A percentile compares a stretch with the other conserved stretches of the same genome.
Evolutionary conservation across 2,329 filamentous ascomycete genomes (phyloP).

Genomic region (Fusarium tuaranense): DNA sequence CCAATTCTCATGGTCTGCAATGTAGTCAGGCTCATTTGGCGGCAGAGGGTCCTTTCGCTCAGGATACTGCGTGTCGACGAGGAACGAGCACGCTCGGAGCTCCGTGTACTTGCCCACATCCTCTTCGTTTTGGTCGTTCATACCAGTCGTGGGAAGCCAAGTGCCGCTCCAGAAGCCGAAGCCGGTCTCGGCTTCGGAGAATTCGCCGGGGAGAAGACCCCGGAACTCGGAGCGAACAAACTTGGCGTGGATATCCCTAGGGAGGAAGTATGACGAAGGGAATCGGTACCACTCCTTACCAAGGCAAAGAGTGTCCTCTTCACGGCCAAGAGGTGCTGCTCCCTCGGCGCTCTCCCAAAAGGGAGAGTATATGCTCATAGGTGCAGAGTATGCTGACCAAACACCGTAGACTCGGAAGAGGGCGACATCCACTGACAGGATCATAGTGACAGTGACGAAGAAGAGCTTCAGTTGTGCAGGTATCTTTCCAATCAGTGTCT

Average conservation of each 20-base stretch:
- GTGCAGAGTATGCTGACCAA: slow-evolving; percentile 85
- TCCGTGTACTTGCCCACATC: slow-evolving; percentile 89
- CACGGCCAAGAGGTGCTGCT: slow-evolving; percentile 62
- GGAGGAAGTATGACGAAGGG: slow-evolving; percentile 91
- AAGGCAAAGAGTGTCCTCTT: slow-evolving; percentile 82
- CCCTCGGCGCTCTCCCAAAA: slow-evolving; percentile 67
- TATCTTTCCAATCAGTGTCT: slow-evolving; percentile 75
- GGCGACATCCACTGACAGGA: slow-evolving; percentile 74
- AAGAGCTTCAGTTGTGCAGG: slow-evolving; percentile 80
- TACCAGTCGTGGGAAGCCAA: slow-evolving; percentile 82
- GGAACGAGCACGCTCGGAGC: slow-evolving; percentile 79
- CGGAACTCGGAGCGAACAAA: slow-evolving; percentile 93
- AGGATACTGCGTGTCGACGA: slow-evolving; percentile 89
- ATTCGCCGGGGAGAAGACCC: slow-evolving; percentile 90
- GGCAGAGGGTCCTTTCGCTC: slow-evolving; percentile 63
- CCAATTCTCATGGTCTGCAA: slow-evolving; percentile 81
- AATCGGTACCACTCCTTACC: slow-evolving; percentile 99
- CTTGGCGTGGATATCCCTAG: slow-evolving; percentile 84
- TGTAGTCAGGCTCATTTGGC: slow-evolving; percentile 82
- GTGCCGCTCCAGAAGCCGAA: slow-evolving; percentile 85
- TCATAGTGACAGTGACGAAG: slow-evolving; percentile 68
- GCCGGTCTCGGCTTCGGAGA: slow-evolving; percentile 77
- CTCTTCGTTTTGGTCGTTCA: slow-evolving; percentile 93
- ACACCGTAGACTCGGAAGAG: slow-evolving; percentile 80
- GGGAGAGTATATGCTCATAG: slow-evolving; percentile 76